Conservation (phyloP, 176 grass and related monocot genomes). For the Paspalum vaginatum region DNA sequence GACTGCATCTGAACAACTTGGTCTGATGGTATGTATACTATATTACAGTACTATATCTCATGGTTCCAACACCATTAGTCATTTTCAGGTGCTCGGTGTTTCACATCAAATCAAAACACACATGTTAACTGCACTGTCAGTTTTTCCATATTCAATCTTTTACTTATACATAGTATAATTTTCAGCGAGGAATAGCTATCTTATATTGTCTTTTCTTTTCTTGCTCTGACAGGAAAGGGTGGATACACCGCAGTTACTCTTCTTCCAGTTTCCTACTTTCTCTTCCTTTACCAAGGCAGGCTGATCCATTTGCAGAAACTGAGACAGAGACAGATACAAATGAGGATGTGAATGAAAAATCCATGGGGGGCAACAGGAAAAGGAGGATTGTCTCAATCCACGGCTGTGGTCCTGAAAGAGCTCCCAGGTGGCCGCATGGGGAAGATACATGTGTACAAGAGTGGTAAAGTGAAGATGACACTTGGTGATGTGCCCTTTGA, state of each 20-base stretch:
- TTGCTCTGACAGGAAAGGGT: constrained; percentile 46
- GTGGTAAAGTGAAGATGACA: constrained; percentile 86
- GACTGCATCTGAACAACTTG: constrained; percentile 56
- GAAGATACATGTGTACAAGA: constrained; percentile 74
- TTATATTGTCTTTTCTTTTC: constrained; percentile 27
- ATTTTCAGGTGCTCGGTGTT: constrained; percentile 29
- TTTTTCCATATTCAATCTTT: background rate
- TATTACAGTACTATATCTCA: background rate
- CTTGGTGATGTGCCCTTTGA: constrained; percentile 65
- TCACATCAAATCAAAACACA: constrained; percentile 1
- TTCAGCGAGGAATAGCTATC: background rate
- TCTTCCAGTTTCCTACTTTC: constrained; percentile 67
- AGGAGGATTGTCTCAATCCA: constrained; percentile 20
- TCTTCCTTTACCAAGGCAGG: constrained; percentile 47
- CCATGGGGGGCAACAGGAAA: constrained; percentile 14
- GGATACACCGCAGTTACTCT: constrained; percentile 45
- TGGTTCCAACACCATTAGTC: background rate
- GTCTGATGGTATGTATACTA: constrained; percentile 50
- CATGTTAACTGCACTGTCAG: background rate
- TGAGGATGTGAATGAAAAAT: constrained; percentile 25
- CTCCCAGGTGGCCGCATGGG: constrained; percentile 67
- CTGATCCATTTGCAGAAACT: background rate
- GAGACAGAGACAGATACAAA: constrained; percentile 20
- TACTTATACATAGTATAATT: background rate
- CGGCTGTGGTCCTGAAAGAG: constrained; percentile 55